Evolutionary conservation across 1,139 yeast species (phyloP), one percentile per base, ranked within the genome.

Genomic region (Diutina pseudorugosa): DNA sequence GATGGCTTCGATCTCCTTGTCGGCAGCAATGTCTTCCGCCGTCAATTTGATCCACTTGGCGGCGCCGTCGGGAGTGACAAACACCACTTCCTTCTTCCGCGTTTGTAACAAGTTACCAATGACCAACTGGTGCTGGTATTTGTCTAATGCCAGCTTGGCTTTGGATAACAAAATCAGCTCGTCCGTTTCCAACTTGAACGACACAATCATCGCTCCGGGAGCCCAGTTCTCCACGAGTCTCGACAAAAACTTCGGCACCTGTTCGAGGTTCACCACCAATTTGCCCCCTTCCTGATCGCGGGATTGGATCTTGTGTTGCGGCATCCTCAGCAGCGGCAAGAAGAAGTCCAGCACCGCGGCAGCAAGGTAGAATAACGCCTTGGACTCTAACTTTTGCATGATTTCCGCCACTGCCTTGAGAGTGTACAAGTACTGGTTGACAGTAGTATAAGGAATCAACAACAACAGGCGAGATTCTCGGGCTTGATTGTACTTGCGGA

Each of bases 281-380:
- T 85, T 87, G 1, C 90, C 89, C 2, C 82, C 80, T 20, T 80
- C 80, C 57, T 82, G 84, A 14, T 95, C 85, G 23, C 49, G 49
- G 8, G 20, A n/a, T 67, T 94, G 98, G 57, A 93, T 93, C 67
- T 93, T 93, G 67, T 93, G 99, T 61, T 88, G 89, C 1, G 98
- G 95, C 62, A 89, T 75, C 58, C 87, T 76, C 1, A 91, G 83
- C 54, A 79, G 80, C 2, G 98, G 99, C 48, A 93, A 75, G 69
- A 90, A 93, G 67, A 94, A 93, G 66, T 93, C 99, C 5, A 96
- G 87, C 0, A 93, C 99, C 0, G 98, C 98, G 3, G 98, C 98
- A 0, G 98, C 98, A 56, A 93, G 73, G 67, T 85, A 94, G 62
- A 93, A 87, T 51, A 93, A 65, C 0, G 89, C 88, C 54, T 70